These are phyloP conservation scores for Floccularia luteovirens DNA, from an alignment of 768 basidiomycete species.

Conservation along the genomic window DNA sequence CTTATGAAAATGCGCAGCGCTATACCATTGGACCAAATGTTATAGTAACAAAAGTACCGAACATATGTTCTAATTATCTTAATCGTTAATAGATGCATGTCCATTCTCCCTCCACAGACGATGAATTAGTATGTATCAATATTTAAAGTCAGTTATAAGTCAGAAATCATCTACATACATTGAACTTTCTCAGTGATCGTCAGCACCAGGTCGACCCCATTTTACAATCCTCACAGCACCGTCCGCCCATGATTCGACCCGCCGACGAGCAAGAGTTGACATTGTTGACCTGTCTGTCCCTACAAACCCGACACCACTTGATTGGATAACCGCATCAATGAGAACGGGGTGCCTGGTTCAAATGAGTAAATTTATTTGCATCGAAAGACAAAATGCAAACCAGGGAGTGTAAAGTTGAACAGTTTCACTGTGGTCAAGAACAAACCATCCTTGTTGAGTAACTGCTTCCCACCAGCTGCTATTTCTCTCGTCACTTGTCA, in stretches of 20 bases:
- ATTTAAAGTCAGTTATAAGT: too few species aligned
- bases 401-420: conserved; percentile 39
- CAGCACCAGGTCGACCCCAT: conserved; percentile 52
- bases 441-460: conserved; percentile 39
- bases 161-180: too few species aligned
- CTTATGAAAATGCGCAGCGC: conserved; percentile 51
- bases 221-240: conserved; percentile 44
- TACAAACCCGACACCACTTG: conserved; percentile 58
- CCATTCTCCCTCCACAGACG: too few species aligned
- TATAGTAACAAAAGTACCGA: conserved; percentile 15
- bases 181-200: conserved; percentile 53
- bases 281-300: conserved; percentile 70
- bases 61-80: too few species aligned
- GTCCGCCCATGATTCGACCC: conserved; percentile 60
- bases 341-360: conserved; percentile 59
- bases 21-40: conserved; percentile 47
- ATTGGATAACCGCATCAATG: conserved; percentile 68
- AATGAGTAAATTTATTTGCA: conserved; percentile 1
- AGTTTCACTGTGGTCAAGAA: conserved; percentile 42
- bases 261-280: conserved; percentile 55
- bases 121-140: too few species aligned
- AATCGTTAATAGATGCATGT: too few species aligned
- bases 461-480: conserved; percentile 54
- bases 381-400: conserved; percentile 22
- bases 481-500: conserved; percentile 59